phyloP scores from a whole-genome alignment of 2,329 filamentous ascomycete species.

The Lecanicillium sp. region DNA sequence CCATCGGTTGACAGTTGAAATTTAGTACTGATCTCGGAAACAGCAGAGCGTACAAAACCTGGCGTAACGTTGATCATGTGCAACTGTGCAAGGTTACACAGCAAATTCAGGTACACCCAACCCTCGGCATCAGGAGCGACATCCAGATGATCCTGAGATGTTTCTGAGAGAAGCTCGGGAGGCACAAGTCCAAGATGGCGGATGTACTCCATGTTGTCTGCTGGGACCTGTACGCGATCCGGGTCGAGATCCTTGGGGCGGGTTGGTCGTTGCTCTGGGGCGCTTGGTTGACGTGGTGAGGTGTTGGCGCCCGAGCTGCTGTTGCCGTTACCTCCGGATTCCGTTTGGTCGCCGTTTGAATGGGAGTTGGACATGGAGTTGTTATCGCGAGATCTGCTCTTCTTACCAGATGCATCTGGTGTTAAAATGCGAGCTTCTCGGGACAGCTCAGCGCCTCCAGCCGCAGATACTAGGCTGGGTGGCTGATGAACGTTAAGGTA shows the following conservation, averaged over 20 bases:
- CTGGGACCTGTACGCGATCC: conserved; percentile 63
- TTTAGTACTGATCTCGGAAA: conserved; percentile 61
- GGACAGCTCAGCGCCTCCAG: conserved; percentile 24
- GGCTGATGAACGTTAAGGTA: background rate
- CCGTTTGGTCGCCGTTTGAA: conserved; percentile 40
- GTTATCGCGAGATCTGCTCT: conserved; percentile 33
- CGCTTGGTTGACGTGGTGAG: conserved; percentile 29
- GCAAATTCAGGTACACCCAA: conserved; percentile 75
- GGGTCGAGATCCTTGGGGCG: conserved; percentile 70
- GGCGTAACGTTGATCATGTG: conserved; percentile 79
- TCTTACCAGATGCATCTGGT: conserved; percentile 25
- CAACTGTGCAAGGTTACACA: conserved; percentile 74
- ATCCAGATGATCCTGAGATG: conserved; percentile 28
- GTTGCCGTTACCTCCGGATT: conserved; percentile 29
- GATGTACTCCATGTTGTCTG: conserved; percentile 74
- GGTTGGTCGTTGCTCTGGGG: conserved; percentile 67
- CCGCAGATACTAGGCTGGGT: background rate
- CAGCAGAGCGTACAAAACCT: conserved; percentile 65
- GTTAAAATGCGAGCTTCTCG: conserved; percentile 43
- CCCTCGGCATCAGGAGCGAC: conserved; percentile 58
- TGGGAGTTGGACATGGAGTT: conserved; percentile 37
- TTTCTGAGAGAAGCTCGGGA: conserved; percentile 41
- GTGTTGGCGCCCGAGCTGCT: conserved; percentile 24
- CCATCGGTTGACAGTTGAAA: conserved; percentile 73
- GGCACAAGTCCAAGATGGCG: conserved; percentile 62